Percentiles rank a stretch among this genome's conserved stretches.
Evolutionary conservation across 2,329 filamentous ascomycete species (phyloP).

Genomic region (Fusarium concolor): DNA sequence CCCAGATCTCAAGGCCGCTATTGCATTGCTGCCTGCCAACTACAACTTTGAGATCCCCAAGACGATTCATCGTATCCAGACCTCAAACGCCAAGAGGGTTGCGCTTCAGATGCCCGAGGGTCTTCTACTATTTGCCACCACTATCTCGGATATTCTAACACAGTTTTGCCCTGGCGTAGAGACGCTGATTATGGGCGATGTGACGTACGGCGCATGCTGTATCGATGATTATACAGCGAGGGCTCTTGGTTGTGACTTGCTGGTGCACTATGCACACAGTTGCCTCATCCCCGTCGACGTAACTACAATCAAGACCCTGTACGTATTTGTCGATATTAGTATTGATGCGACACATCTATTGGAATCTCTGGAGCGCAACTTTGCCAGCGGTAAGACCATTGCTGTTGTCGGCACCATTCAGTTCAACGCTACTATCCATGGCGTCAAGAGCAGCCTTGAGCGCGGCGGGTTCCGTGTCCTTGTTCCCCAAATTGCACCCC

Average conservation of each 20-base stretch:
- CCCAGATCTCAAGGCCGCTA: constrained; percentile 85
- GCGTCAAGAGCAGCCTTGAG: constrained; percentile 80
- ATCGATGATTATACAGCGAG: constrained; percentile 98
- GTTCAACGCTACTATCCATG: constrained; percentile 97
- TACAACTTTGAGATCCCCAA: constrained; percentile 99
- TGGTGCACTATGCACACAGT: constrained; percentile 97
- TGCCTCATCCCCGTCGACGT: constrained; percentile 97
- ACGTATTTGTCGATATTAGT: constrained; percentile 97
- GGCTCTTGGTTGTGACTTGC: constrained; percentile 90
- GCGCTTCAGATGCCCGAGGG: constrained; percentile 98
- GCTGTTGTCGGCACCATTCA: constrained; percentile 97
- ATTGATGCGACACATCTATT: constrained; percentile 92
- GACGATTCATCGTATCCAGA: constrained; percentile 93
- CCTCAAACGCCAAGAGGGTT: constrained; percentile 80
- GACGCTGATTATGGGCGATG: constrained; percentile 98
- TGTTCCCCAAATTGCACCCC: constrained; percentile 90
- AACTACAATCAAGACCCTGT: constrained; percentile 95
- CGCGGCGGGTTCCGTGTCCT: constrained; percentile 86
- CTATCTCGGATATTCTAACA: constrained; percentile 94
- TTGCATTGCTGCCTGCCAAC: constrained; percentile 88
- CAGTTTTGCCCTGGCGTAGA: constrained; percentile 93
- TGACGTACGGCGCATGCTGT: constrained; percentile 98
- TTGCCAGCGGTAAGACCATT: constrained; percentile 84
- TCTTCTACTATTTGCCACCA: constrained; percentile 93
- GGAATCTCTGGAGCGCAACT: constrained; percentile 89